Base-by-base conservation (phyloP, 352 stramenopile genomes). In the Pythium utonaiense region DNA sequence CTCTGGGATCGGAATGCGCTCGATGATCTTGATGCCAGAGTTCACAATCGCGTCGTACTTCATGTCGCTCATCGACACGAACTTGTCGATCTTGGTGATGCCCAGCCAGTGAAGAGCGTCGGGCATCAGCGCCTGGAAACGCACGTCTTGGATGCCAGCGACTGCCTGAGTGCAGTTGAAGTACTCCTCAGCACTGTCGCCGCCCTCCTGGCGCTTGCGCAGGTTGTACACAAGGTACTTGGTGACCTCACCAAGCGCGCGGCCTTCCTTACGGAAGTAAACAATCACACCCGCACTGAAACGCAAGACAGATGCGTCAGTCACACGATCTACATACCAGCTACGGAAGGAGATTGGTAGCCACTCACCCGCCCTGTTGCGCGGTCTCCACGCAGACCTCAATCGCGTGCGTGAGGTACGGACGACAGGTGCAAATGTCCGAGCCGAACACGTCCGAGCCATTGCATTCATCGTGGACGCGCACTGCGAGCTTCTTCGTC, bases 141-240 rank as follows among this genome's bases (percentile, higher is more conserved):
- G 88, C 34, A 98, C 97, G 64, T 99, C 97, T 64, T 99, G 91
- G 49, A 99, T 97, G 38, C 96, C 96, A 19, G 96, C 96, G 38
- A 99, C 97, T 58, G 96, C 86, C 71, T 99, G 93, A 24, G 97
- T 99, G 77, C 97, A 99, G 69, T 98, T 97, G 79, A 99, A 99
- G 82, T 99, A 99, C 60, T 98, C 95, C 60, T 97, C 95, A 1
- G 97, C 96, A 36, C 83, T 93, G 73, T 99, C 97, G 49, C 96
- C 97, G 17, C 97, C 97, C 64, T 99, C 89, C 62, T 99, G 97
- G 34, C 97, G 90, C 82, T 99, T 99, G 47, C 97, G 88, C 45
- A 98, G 89, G 75, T 99, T 99, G 88, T 99, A 99, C 17, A 99
- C 97, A 17, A 99, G 75, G 74, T 99, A 99, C 74, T 99, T 99